phyloP scores from a whole-genome alignment of 1,284 basidiomycete species.

The Microbotryum violaceum region DNA sequence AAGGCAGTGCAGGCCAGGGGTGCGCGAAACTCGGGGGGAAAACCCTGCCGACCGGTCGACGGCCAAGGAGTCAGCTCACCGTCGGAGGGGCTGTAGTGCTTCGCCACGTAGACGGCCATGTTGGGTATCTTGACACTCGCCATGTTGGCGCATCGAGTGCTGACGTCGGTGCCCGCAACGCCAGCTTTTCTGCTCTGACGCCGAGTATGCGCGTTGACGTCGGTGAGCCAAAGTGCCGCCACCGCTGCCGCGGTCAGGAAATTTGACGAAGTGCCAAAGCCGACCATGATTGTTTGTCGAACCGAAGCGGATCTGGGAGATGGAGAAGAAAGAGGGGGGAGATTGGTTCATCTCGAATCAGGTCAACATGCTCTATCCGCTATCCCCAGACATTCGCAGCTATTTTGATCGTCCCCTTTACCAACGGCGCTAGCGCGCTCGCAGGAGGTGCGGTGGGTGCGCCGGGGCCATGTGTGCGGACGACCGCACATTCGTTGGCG shows the following conservation, averaged over 20 bases:
- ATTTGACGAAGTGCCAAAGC: not conserved
- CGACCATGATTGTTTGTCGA: not conserved
- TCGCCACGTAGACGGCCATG: not conserved
- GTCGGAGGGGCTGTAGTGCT: not conserved
- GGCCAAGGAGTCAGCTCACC: not conserved
- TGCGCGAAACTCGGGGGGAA: not conserved
- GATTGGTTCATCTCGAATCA: not conserved
- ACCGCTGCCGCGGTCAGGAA: not conserved
- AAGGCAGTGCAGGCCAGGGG: constrained; percentile 5
- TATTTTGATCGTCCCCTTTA: too few species aligned
- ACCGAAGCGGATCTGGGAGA: not conserved
- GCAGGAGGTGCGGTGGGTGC: too few species aligned
- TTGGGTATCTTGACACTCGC: too few species aligned
- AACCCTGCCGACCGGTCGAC: too few species aligned
- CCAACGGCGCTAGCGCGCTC: too few species aligned
- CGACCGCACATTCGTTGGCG: too few species aligned
- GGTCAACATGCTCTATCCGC: too few species aligned
- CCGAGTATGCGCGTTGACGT: not conserved
- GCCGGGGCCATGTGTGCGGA: too few species aligned
- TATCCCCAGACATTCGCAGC: too few species aligned
- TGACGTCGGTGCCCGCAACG: too few species aligned
- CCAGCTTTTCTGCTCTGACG: not conserved
- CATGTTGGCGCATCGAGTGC: too few species aligned
- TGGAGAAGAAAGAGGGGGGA: not conserved
- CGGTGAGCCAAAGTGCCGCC: not conserved